Evolutionary conservation across 2,329 filamentous ascomycete genomes (phyloP).

Genomic region (Cladosporium sp.): DNA sequence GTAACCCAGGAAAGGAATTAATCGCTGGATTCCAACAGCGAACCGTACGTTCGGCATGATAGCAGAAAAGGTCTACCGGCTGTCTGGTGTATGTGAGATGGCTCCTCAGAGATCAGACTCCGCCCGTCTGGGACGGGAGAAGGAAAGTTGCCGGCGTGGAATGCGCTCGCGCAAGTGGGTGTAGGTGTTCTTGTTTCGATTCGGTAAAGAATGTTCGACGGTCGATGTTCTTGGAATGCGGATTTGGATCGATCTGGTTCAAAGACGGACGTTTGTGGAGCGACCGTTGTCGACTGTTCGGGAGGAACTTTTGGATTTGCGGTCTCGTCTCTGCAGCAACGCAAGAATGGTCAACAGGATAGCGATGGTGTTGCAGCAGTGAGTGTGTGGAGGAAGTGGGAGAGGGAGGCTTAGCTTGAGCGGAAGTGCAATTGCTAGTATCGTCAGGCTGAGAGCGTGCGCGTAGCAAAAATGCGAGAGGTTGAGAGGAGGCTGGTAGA

Average conservation of each 20-base stretch:
- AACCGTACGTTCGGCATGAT: conserved; percentile 54
- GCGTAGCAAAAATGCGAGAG: conserved; percentile 12
- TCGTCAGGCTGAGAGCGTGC: conserved; percentile 5
- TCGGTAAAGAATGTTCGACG: conserved; percentile 17
- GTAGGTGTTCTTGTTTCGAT: conserved; percentile 13
- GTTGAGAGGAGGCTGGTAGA: conserved; percentile 15
- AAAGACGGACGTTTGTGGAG: conserved; percentile 19
- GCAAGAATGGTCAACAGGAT: conserved; percentile 9
- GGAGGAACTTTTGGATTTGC: conserved; percentile 4
- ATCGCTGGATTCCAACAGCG: conserved; percentile 55
- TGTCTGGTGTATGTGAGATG: conserved; percentile 30
- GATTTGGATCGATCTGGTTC: conserved; percentile 7
- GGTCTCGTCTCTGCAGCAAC: conserved; percentile 18
- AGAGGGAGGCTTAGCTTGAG: conserved; percentile 20
- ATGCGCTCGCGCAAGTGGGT: conserved; percentile 13
- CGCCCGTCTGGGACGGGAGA: conserved; percentile 24
- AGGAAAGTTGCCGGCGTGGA: conserved; percentile 10
- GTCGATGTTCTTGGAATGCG: conserved; percentile 17
- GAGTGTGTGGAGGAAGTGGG: conserved; percentile 16
- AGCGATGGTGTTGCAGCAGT: conserved; percentile 5
- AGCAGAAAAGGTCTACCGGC: conserved; percentile 40
- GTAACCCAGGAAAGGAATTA: conserved; percentile 66
- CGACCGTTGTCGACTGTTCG: conserved; percentile 14
- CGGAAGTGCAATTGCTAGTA: conserved; percentile 20
- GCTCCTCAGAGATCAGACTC: conserved; percentile 10